Conservation (phyloP, 2,329 filamentous ascomycete species). For the Bipolaris bicolor region DNA sequence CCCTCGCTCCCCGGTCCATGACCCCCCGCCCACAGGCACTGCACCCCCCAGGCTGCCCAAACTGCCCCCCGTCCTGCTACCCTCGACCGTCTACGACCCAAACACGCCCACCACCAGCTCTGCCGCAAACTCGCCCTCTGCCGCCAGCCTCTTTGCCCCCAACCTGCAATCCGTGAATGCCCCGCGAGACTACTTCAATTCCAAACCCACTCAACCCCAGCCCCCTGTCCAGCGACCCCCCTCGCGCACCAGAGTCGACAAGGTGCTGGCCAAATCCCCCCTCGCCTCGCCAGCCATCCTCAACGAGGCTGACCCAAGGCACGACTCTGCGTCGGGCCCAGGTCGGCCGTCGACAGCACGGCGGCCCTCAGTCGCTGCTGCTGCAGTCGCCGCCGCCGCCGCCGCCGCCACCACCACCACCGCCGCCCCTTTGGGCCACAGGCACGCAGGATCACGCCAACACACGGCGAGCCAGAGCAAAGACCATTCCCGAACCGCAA, state of each 20-base stretch:
- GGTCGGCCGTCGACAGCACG: conserved; percentile 29
- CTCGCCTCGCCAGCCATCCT: conserved; percentile 46
- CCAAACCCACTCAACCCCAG: conserved; percentile 31
- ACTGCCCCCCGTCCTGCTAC: conserved; percentile 38
- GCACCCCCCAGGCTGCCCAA: conserved; percentile 43
- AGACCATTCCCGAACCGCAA: conserved; percentile 25
- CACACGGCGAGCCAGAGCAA: conserved; percentile 31
- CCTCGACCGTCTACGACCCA: conserved; percentile 47
- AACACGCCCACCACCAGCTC: conserved; percentile 42
- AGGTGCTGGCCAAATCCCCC: conserved; percentile 40
- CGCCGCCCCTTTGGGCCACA: conserved; percentile 25
- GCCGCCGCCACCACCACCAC: conserved; percentile 1
- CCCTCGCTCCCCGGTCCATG: conserved; percentile 40
- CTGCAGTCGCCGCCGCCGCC: background rate
- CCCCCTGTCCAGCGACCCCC: conserved; percentile 31
- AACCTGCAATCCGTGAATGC: conserved; percentile 30
- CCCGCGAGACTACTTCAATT: conserved; percentile 50
- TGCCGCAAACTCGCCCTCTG: conserved; percentile 40
- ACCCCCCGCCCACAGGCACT: conserved; percentile 40
- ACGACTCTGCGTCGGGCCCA: conserved; percentile 29
- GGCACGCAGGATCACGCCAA: conserved; percentile 23
- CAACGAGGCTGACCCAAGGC: conserved; percentile 41
- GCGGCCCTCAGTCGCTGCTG: conserved; percentile 25
- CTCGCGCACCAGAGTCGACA: conserved; percentile 40
- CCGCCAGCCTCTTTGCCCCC: conserved; percentile 45